These are phyloP conservation scores for Phytophthora cactorum DNA, from an alignment of 352 stramenopile species.

Conservation along the genomic window DNA sequence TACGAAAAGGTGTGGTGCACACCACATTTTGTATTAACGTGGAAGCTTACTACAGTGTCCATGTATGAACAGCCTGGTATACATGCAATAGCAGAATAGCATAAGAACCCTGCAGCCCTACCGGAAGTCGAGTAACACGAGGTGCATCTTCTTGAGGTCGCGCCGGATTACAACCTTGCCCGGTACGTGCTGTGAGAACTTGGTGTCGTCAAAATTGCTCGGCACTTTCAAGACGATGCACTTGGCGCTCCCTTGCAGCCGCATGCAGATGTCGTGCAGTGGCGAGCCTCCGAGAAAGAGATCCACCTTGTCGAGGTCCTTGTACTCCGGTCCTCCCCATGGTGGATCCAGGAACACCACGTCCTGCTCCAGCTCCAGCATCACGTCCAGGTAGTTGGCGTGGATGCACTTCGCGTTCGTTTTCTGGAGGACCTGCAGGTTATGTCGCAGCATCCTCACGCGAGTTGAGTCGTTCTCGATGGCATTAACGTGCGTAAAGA, in stretches of 20 bases:
- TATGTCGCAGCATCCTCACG: slow-evolving; percentile 79
- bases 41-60: not conserved
- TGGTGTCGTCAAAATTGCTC: slow-evolving; percentile 82
- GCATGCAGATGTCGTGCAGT: slow-evolving; percentile 69
- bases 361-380: slow-evolving; percentile 73
- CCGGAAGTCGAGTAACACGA: slow-evolving; percentile 73
- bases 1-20: slow-evolving; percentile 17
- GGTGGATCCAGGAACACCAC: slow-evolving; percentile 87
- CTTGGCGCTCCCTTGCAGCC: slow-evolving; percentile 49
- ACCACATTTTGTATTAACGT: not conserved
- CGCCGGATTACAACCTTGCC: slow-evolving; percentile 62
- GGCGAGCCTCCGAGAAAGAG: slow-evolving; percentile 69
- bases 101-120: slow-evolving; percentile 10
- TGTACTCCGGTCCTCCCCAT: slow-evolving; percentile 86
- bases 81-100: not conserved
- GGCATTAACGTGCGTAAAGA: slow-evolving; percentile 77
- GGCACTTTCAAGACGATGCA: slow-evolving; percentile 84
- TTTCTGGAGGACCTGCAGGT: slow-evolving; percentile 66
- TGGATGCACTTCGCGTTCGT: slow-evolving; percentile 64
- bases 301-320: slow-evolving; percentile 71
- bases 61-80: slow-evolving; percentile 12
- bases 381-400: slow-evolving; percentile 74
- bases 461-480: slow-evolving; percentile 72
- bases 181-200: slow-evolving; percentile 66
- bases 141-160: slow-evolving; percentile 84